A percentile compares a stretch with the other conserved stretches of the same genome.
phyloP scores from a whole-genome alignment of 345 rosid genomes.

The Rhizophora mangle region DNA sequence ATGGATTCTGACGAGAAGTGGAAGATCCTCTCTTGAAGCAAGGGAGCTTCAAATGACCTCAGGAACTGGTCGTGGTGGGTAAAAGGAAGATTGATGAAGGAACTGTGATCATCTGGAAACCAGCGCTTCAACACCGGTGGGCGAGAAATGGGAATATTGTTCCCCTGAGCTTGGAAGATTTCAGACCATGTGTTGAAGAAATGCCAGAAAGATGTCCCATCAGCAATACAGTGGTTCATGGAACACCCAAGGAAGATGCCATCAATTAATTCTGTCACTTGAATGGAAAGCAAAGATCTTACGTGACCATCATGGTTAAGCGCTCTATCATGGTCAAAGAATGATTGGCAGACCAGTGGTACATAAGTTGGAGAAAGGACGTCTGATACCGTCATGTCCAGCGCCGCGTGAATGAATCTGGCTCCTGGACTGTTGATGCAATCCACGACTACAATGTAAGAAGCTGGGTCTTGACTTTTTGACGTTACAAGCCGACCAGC shows the following conservation, averaged over 20 bases:
- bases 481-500: constrained; percentile 58
- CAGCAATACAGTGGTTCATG: constrained; percentile 56
- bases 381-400: constrained; percentile 38
- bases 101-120: constrained; percentile 51
- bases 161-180: constrained; percentile 46
- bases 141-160: constrained; percentile 26
- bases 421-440: constrained; percentile 52
- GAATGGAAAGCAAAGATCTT: constrained; percentile 47
- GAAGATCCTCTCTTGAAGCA: constrained; percentile 54
- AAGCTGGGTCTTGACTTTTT: constrained; percentile 26
- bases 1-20: constrained; percentile 57
- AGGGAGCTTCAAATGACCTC: constrained; percentile 38
- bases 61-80: constrained; percentile 46
- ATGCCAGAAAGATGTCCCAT: constrained; percentile 68
- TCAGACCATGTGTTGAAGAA: constrained; percentile 65
- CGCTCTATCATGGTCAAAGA: constrained; percentile 66
- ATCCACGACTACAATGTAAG: constrained; percentile 50
- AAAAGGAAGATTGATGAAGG: constrained; percentile 47
- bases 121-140: constrained; percentile 48
- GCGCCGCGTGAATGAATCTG: constrained; percentile 42
- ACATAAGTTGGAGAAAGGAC: constrained; percentile 49
- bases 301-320: constrained; percentile 56
- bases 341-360: constrained; percentile 52
- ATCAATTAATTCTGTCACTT: constrained; percentile 63
- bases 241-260: constrained; percentile 70